Base-by-base conservation (phyloP, 306 rosid genomes). In the Adenanthera pavonina region DNA sequence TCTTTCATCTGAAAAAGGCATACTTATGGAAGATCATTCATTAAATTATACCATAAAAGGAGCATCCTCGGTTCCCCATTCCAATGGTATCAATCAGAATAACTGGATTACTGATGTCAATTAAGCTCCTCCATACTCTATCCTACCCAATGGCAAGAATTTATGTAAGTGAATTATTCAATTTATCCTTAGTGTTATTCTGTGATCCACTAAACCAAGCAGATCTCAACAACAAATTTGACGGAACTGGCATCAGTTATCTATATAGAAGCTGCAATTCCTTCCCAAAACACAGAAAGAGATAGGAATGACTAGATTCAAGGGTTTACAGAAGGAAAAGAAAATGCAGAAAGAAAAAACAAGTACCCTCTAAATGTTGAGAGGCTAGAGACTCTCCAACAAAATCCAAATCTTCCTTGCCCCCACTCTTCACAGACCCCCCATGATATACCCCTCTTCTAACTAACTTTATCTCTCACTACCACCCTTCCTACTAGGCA, bases 1-100 rank as follows among this genome's bases (percentile, higher is more conserved):
- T 40, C 40, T 41, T 40, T 49, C 80, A 78, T 59, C 33, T 60
- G 20, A 61, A 84, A 70, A 53, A 0, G 36, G 38, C 41, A 84
- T 41, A 33, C 34, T 33, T 13, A 62, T 12, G 17, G 57, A 70
- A 80, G 64, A 13, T 15, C 51, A 54, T 81, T 64, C 46, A 60
- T 35, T 64, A 51, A 52, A 80, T 13, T 61, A 61, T 47, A 61
- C 54, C 36, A 57, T 69, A 14, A 41, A 10, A 40, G 17, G 33
- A 75, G 52, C 19, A 14, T 66, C 72, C 49, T 38, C 72, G 1
- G 17, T 17, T 19, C 33, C 38, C 49, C 49, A 66, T n/a, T 40
- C 25, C 5, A 38, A n/a, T 0, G 30, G 14, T 3, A 38, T 34
- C 48, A 17, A 66, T 38, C 12, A 40, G 41, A 61, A 61, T 30